Base-by-base conservation (phyloP, 2,329 filamentous ascomycete genomes). In the Aspergillus floridensis region DNA sequence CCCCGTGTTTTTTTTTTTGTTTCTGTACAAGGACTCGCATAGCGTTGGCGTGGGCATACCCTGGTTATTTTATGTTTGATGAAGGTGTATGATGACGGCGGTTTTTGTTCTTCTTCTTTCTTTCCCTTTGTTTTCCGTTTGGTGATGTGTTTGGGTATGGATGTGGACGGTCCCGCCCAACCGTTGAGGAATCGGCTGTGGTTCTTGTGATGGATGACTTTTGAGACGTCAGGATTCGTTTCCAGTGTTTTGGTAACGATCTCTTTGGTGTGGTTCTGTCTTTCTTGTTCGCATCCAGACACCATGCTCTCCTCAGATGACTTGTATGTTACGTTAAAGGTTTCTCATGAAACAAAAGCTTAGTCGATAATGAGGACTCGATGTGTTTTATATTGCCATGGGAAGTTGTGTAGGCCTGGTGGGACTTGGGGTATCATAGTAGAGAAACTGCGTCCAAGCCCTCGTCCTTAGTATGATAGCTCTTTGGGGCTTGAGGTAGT, bases 21-120 rank as follows among this genome's bases (percentile, higher is more conserved):
- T 35, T 35, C 32, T 63, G 52, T 65, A 64, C 52, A 61, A 66
- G 67, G 66, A 70, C 65, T 69, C 68, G 75, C 75, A 77, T 77
- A 77, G 75, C 75, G 74, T 75, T 19, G 73, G 74, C 73, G 74
- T 75, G 72, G 73, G 69, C 72, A 74, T 72, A 74, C 71, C 71
- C 72, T 73, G 66, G 65, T 67, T 71, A 66, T 64, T 64, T 61
- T 62, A 59, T 64, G 54, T 63, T 65, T 51, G 61, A 66, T 64
- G 63, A 62, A 63, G 59, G 59, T 66, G 65, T 67, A 65, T 61
- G 63, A 62, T 66, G 62, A 63, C 61, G 60, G 59, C 59, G 60
- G 56, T 57, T 49, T 62, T 49, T 54, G 54, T 53, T 60, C 53
- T 56, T 53, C 57, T 49, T 61, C 48, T 54, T 56, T 53, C 59